Evolutionary conservation across 306 rosid species (phyloP), one percentile per base, ranked within the genome.

Genomic region (Chamaecrista fasciculata): DNA sequence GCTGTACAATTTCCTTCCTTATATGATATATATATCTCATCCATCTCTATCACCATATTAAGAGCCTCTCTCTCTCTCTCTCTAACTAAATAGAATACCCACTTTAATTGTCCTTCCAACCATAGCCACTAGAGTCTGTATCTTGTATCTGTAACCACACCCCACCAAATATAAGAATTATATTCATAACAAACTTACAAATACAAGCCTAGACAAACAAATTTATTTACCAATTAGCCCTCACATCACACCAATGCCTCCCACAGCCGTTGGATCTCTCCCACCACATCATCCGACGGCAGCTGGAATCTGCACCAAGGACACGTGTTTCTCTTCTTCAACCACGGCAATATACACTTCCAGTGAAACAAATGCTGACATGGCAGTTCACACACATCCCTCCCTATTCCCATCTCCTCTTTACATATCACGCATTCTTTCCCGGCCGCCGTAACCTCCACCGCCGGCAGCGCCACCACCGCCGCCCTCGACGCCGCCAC

Each of bases 211-310:
- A n/a, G n/a, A n/a, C n/a, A n/a, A n/a, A n/a, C n/a, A n/a, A 11
- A 14, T 55, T 39, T n/a, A 11, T 31, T 7, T 16, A n/a, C 20
- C 40, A 23, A 36, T 6, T n/a, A n/a, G n/a, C n/a, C n/a, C n/a
- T n/a, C n/a, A n/a, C n/a, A 10, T 58, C 46, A 5, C 46, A 85
- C 52, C 65, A 93, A 67, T 40, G 85, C 33, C 6, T 85, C 89
- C 96, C 97, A 85, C 44, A 88, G 86, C 82, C 96, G 94, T 79
- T 86, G 87, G 87, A 93, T 88, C 87, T 93, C 97, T 3, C 79
- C 88, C 2, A 77, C 61, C 0, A 85, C 81, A 65, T 90, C 90
- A 74, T 93, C 94, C 0, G 96, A 90, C 50, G 97, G 98, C 42
- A 93, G 78, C 51, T 51, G 61, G 65, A 90, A 85, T 75, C 98